Evolutionary conservation across 2,329 filamentous ascomycete species (phyloP), one percentile per base, ranked within the genome.

Genomic region (Tolypocladium endophyticum): DNA sequence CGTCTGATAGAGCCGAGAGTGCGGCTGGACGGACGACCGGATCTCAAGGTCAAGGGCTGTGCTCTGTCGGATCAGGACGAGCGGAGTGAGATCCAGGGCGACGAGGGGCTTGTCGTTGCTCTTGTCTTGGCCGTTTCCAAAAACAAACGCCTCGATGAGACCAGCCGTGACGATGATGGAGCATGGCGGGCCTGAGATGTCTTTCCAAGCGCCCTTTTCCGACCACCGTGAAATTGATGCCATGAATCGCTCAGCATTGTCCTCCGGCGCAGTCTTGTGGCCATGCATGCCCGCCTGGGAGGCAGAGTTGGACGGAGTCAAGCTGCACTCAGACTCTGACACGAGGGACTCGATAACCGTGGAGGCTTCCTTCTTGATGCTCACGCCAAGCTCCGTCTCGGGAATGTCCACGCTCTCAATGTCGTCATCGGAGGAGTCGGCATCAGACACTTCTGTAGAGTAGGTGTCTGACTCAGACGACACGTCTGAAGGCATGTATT

Each of bases 11-110:
- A 96, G 81, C 66, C 85, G 84, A 6, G 89, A 92, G 63, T 89
- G 80, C 28, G 80, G 73, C 52, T 89, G 88, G 33, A 92, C 88
- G 1, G 90, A 90, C 8, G 93, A 97, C 56, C 92, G 88, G 64
- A 99, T 90, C 64, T 95, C 94, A 58, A 99, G 90, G 71, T 99
- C 94, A 38, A 99, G 84, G 4, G 89, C 90, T 28, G 92, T 99
- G 67, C 92, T 94, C 68, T 93, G 88, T 63, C 93, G 86, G 62
- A 97, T 86, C 65, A 92, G 88, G 9, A 97, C 93, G 43, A 96
- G 79, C 0, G 94, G 94, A 0, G 93, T 97, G 50, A 99, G 84
- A 69, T 96, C 91, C 39, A 97, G 83, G 7, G 88, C 89, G 52
- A 87, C 76, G 25, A 87, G 72, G 4, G 83, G 83, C 41, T 77